Evolutionary conservation across 2,329 filamentous ascomycete species (phyloP), one percentile per base, ranked within the genome.

Genomic region (Exophiala xenobiotica): DNA sequence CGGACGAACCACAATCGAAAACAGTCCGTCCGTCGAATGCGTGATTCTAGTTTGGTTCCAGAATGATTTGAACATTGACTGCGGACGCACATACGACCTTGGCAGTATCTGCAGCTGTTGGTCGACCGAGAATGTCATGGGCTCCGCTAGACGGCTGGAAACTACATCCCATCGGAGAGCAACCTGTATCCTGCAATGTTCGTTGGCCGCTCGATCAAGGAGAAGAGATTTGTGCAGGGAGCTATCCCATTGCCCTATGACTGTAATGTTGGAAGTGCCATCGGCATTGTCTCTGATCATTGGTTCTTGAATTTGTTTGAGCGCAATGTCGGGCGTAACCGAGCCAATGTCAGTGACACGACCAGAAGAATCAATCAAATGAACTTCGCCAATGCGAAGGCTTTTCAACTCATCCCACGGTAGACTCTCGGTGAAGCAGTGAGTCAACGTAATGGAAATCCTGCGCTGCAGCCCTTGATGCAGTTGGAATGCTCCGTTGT

Each of bases 171-270:
- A 97, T 12, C 82, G 80, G 8, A 97, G 74, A 0, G 87, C 85
- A 71, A 96, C 85, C 68, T 96, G 91, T 16, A 99, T 88, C 37
- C 87, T 86, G 68, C 93, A 91, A 66, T 90, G 93, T 53, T 96
- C 91, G n/a, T 88, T 82, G 1, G 93, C 97, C 1, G 89, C 86
- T 20, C 92, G 85, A 69, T 99, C 91, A n/a, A 99, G 81, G 11
- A 97, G 78, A n/a, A 95, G 76, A 4, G 93, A 96, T 57, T 84
- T 85, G 69, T 99, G 93, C 60, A 93, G 78, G 64, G 90, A 95
- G 0, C 92, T 96, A 67, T 99, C 93, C 93, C 93, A 99, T 65
- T 97, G 91, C 0, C 88, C 90, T n/a, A 87, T 80, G 37, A 97
- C 78, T 1, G 86, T 91, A 29, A 96, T 85, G 66, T 87, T 90